These are phyloP conservation scores for Byssoonygena ceratinophila DNA, from an alignment of 2,329 filamentous ascomycete genomes.

Conservation along the genomic window DNA sequence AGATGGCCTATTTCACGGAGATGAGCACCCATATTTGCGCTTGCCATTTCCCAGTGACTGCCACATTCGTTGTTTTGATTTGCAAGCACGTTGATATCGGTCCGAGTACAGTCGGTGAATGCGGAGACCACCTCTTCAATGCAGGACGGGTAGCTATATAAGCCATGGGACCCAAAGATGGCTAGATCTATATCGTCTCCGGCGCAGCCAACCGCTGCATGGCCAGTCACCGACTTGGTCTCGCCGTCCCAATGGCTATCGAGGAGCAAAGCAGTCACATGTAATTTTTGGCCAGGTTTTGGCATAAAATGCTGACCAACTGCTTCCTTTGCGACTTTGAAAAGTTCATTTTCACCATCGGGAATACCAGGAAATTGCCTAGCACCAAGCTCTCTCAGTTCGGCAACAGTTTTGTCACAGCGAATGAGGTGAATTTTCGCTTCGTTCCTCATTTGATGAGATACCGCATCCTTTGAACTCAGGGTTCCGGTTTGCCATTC, in stretches of 20 bases:
- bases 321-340: slow-evolving; percentile 64
- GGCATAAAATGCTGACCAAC: slow-evolving; percentile 68
- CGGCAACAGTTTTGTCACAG: slow-evolving; percentile 69
- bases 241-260: slow-evolving; percentile 79
- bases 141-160: slow-evolving; percentile 81
- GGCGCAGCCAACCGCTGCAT: slow-evolving; percentile 71
- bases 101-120: slow-evolving; percentile 82
- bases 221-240: slow-evolving; percentile 60
- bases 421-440: slow-evolving; percentile 81
- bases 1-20: slow-evolving; percentile 83
- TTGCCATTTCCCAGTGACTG: slow-evolving; percentile 91
- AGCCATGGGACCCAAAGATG: slow-evolving; percentile 82
- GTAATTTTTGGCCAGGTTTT: slow-evolving; percentile 66
- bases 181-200: slow-evolving; percentile 67
- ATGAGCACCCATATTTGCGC: slow-evolving; percentile 86
- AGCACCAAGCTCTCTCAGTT: slow-evolving; percentile 65
- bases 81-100: slow-evolving; percentile 56
- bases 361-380: slow-evolving; percentile 42
- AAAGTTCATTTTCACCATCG: slow-evolving; percentile 55
- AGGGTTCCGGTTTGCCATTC: slow-evolving; percentile 81
- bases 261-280: slow-evolving; percentile 75
- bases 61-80: slow-evolving; percentile 82
- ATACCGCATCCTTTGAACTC: slow-evolving; percentile 61
- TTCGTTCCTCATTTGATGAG: slow-evolving; percentile 71
- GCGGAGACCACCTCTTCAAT: slow-evolving; percentile 84